Evolutionary conservation across 2,329 filamentous ascomycete genomes (phyloP).

Genomic region (Parafenestella ontariensis): DNA sequence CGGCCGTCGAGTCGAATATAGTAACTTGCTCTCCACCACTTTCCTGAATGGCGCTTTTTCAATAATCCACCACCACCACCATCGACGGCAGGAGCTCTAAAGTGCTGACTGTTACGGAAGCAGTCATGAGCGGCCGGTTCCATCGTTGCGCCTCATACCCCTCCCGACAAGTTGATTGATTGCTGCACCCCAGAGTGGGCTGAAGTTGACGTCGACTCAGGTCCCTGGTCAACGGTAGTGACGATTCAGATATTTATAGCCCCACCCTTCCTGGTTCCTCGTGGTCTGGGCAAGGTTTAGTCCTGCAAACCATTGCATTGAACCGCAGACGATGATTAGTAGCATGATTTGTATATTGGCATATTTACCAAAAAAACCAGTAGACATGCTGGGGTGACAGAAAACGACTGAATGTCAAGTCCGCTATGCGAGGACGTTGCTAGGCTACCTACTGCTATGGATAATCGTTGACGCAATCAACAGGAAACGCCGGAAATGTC

Average conservation of each 20-base stretch:
- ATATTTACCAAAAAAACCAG: background rate
- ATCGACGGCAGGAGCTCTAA: background rate
- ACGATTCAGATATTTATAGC: slow-evolving; percentile 25
- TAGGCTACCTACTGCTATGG: slow-evolving; percentile 44
- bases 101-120: background rate
- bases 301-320: background rate
- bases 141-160: background rate
- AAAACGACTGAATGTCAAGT: background rate
- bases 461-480: slow-evolving; percentile 20
- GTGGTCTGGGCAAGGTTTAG: slow-evolving; percentile 29
- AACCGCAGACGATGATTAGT: slow-evolving; percentile 6
- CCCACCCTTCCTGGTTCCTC: slow-evolving; percentile 13
- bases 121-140: background rate
- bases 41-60: background rate
- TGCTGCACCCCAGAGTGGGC: slow-evolving; percentile 2
- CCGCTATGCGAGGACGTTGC: slow-evolving; percentile 1
- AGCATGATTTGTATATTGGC: background rate
- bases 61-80: background rate
- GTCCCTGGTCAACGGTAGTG: slow-evolving; percentile 2
- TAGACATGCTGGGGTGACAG: background rate
- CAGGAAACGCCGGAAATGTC: slow-evolving; percentile 43
- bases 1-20: slow-evolving; percentile 21
- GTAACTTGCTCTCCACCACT: slow-evolving; percentile 14
- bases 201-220: slow-evolving; percentile 4
- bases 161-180: background rate